Base-by-base conservation (phyloP, 164 flowering plant genomes). In the Liquidambar formosana region DNA sequence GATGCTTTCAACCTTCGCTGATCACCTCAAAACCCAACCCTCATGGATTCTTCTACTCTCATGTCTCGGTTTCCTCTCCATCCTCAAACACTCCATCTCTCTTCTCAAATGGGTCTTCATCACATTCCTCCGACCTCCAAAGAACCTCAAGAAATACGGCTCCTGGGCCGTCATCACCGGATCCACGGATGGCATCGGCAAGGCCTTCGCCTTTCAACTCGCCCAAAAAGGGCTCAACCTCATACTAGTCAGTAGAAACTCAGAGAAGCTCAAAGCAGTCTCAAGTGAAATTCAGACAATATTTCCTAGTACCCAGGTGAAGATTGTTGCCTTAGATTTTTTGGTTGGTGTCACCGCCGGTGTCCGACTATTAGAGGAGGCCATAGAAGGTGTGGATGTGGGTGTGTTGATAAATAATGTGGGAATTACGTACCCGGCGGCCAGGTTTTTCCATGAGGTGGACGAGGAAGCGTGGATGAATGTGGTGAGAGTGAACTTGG, bases 141-240 rank as follows among this genome's bases (percentile, higher is more conserved):
- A 72, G 54, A 72, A 72, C 27, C 49, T 72, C 10, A 66, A 60
- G 45, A 52, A 66, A 27, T 72, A 72, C 43, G 75, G 75, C 16
- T 79, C 86, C 0, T 87, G 89, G 89, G 91, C 85, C 3, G 46
- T 85, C 22, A 54, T 87, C 73, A 87, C 91, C 21, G 91, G 91
- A 23, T 67, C 88, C 73, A 82, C 91, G 12, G 88, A 83, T 33
- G 91, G 91, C 14, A 87, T 86, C 0, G 92, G 92, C 13, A 84
- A 76, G 45, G 82, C 86, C 45, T 71, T 84, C 0, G 85, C 89
- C 14, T 65, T 56, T 64, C 70, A 82, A 27, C 75, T 88, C 2
- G 89, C 89, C 3, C 15, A 28, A 8, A 65, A 76, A 18, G 88
- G 88, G 27, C 77, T 85, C 4, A 78, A 84, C 69, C 68, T 88